Conservation (phyloP, 2,329 filamentous ascomycete species). For the Chaetomium olivaceum region DNA sequence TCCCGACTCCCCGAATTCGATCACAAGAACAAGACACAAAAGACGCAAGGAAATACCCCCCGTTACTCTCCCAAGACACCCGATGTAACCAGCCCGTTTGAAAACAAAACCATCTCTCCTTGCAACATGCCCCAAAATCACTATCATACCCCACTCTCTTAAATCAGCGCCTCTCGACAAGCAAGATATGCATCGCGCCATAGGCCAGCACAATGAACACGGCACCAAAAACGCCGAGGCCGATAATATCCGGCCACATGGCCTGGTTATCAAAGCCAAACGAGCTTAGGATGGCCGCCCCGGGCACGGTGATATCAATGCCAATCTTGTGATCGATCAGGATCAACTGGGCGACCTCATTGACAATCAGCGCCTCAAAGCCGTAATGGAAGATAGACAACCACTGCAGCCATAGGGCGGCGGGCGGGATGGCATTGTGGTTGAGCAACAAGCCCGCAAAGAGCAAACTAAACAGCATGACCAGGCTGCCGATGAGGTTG, state of each 20-base stretch:
- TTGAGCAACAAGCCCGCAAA: conserved; percentile 95
- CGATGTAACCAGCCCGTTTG: background rate
- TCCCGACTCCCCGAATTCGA: background rate
- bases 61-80: background rate
- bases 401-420: conserved; percentile 86
- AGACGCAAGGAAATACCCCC: background rate
- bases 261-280: conserved; percentile 92
- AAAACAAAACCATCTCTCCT: background rate
- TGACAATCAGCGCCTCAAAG: conserved; percentile 95
- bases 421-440: conserved; percentile 84
- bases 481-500: conserved; percentile 87
- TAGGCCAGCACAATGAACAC: conserved; percentile 88
- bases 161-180: conserved; percentile 79
- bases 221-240: conserved; percentile 77
- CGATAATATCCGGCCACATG: conserved; percentile 80
- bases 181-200: conserved; percentile 84
- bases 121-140: background rate
- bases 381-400: conserved; percentile 98
- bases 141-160: background rate
- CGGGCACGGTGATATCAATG: conserved; percentile 92
- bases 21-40: background rate
- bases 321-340: conserved; percentile 94
- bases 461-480: conserved; percentile 95
- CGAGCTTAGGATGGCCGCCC: conserved; percentile 87
- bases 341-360: conserved; percentile 88